phyloP scores from a whole-genome alignment of 139 green algal species.

The Pseudopediastrum boryanum region DNA sequence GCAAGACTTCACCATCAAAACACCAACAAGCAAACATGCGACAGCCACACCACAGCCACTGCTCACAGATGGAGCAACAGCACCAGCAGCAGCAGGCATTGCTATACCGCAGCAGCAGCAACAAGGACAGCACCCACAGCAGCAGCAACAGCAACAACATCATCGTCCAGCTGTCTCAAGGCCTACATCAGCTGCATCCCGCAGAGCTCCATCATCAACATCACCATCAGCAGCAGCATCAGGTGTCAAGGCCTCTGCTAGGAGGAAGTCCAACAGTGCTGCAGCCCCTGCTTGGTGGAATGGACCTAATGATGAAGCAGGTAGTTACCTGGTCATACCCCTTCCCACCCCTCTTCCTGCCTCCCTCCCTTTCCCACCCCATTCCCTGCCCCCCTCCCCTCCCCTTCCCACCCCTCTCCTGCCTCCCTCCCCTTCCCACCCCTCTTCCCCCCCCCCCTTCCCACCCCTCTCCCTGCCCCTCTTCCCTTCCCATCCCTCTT shows the following conservation, averaged over 20 bases:
- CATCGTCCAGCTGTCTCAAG: neutral
- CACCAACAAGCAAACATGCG: neutral
- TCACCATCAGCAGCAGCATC: neutral
- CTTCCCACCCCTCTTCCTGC: neutral
- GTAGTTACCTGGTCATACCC: neutral
- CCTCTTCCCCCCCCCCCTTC: no score
- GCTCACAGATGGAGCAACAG: no score
- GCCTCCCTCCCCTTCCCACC: no score
- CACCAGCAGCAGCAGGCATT: neutral
- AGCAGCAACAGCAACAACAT: neutral
- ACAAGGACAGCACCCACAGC: neutral
- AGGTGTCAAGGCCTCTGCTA: neutral
- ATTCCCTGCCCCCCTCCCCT: no score
- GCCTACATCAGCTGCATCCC: neutral
- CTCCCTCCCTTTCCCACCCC: no score
- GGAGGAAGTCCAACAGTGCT: neutral
- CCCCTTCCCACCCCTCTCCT: no score
- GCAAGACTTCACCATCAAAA: no score
- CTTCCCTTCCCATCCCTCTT: no score
- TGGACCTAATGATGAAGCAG: slow-evolving; percentile 38
- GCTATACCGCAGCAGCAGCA: neutral
- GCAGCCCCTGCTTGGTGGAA: slow-evolving; percentile 10
- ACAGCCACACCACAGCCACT: neutral
- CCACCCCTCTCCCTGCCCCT: no score
- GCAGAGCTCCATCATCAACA: neutral